Evolutionary conservation across 768 basidiomycete genomes (phyloP), one percentile per base, ranked within the genome.

Genomic region (Exsudoporus frostii): DNA sequence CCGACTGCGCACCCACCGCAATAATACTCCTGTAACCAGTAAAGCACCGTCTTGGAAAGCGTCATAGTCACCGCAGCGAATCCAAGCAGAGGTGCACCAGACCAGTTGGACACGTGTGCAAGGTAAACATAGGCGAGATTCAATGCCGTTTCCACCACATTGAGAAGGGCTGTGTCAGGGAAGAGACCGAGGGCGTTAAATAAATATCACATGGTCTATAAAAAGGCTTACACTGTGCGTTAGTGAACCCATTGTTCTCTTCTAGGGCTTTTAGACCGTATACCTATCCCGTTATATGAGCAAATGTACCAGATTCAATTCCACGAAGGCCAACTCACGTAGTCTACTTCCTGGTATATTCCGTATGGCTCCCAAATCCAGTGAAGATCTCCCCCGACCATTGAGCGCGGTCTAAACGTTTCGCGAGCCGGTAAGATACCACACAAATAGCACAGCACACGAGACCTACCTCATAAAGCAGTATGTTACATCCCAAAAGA

Each of bases 361-460:
- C 76, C 79, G 64, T 95, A 95, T 2, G 91, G 91, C 53, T 79
- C 74, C 93, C 92, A 96, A 40, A 95, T 80, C 92, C 92, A 95
- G 61, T 93, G 88, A 42, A 94, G 75, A 69, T 94, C 91, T 3
- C 93, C 93, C 1, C 90, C 92, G 58, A 73, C 74, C 85, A 94
- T 90, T 4, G 91, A 93, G 20, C 91, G 80, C 19, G 92, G 92
- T 34, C 92, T 92, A 54, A n/a, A 37, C 1, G 14, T 33, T 49
- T 9, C 6, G 7, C 14, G 19, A 55, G 15, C 7, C 15, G 3
- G 41, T 46, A 44, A 53, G 48, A 7, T 13, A 13, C 22, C 1
- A 4, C 19, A 17, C 9, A 7, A 2, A n/a, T 5, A 34, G 24
- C 5, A 29, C 17, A 14, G 13, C 13, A 27, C 1, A 7, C 4